Evolutionary conservation across 805 yeast genomes (phyloP).

Genomic region (Isabelozyma rhagii): DNA sequence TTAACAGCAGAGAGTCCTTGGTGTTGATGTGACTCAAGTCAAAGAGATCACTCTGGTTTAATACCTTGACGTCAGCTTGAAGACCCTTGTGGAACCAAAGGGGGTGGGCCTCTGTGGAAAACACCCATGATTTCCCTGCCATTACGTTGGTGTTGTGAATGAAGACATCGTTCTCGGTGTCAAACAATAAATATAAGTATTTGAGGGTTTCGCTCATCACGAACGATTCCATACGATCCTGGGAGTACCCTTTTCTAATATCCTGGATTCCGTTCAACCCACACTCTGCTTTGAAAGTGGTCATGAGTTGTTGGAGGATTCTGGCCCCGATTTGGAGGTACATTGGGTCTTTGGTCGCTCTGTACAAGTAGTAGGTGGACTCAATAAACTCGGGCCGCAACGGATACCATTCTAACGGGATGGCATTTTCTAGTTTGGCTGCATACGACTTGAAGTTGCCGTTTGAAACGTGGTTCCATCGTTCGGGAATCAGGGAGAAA

Average conservation of each 20-base stretch:
- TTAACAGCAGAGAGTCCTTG: not conserved
- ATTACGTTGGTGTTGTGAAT: constrained; percentile 26
- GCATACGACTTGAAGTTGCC: constrained; percentile 1
- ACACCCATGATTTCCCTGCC: constrained; percentile 48
- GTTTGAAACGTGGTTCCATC: constrained; percentile 55
- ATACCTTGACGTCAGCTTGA: not conserved
- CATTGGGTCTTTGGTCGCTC: constrained; percentile 84
- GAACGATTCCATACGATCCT: constrained; percentile 89
- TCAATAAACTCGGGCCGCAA: constrained; percentile 90
- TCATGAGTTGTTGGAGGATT: constrained; percentile 53
- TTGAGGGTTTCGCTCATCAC: constrained; percentile 85
- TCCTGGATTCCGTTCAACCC: constrained; percentile 81
- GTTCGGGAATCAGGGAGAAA: constrained; percentile 81
- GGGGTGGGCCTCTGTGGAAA: constrained; percentile 92
- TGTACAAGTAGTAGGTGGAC: constrained; percentile 76
- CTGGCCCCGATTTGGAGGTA: constrained; percentile 73
- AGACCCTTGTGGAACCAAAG: constrained; percentile 57
- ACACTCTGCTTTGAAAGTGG: constrained; percentile 56
- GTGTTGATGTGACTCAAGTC: not conserved
- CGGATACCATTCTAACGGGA: constrained; percentile 85
- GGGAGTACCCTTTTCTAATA: constrained; percentile 55
- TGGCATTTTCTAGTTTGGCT: constrained; percentile 7
- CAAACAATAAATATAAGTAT: constrained; percentile 77
- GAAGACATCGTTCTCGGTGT: constrained; percentile 50
- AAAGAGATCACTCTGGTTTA: not conserved